These are phyloP conservation scores for Phlebiopsis gigantea DNA, from an alignment of 768 basidiomycete species.

Conservation along the genomic window DNA sequence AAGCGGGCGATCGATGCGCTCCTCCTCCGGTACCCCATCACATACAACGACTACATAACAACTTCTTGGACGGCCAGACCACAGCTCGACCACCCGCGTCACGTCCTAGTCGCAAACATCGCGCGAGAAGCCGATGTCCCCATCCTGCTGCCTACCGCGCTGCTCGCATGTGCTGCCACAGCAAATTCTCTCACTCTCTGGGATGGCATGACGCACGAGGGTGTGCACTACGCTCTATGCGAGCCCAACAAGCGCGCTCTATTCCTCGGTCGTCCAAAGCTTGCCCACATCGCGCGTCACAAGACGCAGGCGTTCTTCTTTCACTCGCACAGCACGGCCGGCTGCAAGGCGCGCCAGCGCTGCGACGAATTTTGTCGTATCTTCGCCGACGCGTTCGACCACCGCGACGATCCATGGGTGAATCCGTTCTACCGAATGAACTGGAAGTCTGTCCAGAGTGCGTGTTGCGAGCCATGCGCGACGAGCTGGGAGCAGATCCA, in stretches of 20 bases:
- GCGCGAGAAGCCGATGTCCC: constrained; percentile 9
- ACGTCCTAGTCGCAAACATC: constrained; percentile 10
- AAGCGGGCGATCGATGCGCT: constrained; percentile 8
- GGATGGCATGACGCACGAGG: constrained; percentile 2
- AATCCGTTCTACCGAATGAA: constrained; percentile 12
- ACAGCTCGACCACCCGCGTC: background rate
- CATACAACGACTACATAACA: background rate
- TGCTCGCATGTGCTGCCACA: constrained; percentile 9
- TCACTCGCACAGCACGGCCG: background rate
- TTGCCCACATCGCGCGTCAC: constrained; percentile 9
- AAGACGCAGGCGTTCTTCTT: constrained; percentile 10
- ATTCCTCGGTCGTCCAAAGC: constrained; percentile 8
- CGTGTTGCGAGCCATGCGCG: constrained; percentile 13
- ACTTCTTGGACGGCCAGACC: background rate
- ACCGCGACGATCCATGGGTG: constrained; percentile 13
- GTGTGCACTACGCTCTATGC: background rate
- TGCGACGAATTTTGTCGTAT: constrained; percentile 8
- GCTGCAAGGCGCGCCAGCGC: background rate
- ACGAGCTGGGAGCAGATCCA: constrained; percentile 11
- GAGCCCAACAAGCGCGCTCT: constrained; percentile 10
- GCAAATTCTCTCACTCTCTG: background rate
- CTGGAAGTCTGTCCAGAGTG: constrained; percentile 8
- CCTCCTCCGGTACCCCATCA: constrained; percentile 6
- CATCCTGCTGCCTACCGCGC: constrained; percentile 9
- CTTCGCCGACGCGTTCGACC: constrained; percentile 10